Evolutionary conservation across 495 filamentous ascomycete species (phyloP), one percentile per base, ranked within the genome.

Genomic region (Penicillium coffeae): DNA sequence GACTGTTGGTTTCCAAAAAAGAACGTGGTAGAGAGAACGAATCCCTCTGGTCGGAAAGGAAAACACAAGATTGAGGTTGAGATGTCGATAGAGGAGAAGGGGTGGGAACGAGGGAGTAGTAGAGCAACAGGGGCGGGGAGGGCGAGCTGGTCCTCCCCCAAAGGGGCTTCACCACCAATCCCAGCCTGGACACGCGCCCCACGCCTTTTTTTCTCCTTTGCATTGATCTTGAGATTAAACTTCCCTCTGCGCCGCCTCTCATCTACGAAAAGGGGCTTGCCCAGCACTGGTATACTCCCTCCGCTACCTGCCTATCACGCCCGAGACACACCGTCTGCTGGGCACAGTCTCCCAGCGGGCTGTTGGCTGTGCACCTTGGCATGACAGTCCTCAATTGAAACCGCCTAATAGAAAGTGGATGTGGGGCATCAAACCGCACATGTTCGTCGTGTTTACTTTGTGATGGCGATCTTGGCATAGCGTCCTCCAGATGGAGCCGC

Each of bases 41-140:
- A 60, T 66, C 68, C 55, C 69, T 73, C 69, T 56, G 69, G 69
- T 73, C 69, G 68, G 69, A 70, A 59, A 58, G 63, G 65, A 70
- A 69, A 59, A 58, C 36, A 58, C 63, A 60, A 39, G 46, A 45
- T 50, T 47, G 35, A 54, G 45, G 45, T 48, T 41, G 45, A 47
- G 48, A 59, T 45, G 25, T 30, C 25, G 60, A 49, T 55, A 60
- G 63, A 49, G 48, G 42, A 57, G 42, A 46, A 39, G 45, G 40
- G 38, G 30, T 55, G 51, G 48, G 44, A 52, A 50, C 54, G 50
- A 47, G 49, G 43, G 39, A 44, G 53, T 58, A 57, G 37, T 21
- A 53, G 42, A 27, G 37, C 47, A 35, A 36, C 44, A 46, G 50
- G 50, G 54, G 51, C 30, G 40, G 25, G 25, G n/a, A n/a, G n/a